Conservation (phyloP, 495 filamentous ascomycete genomes). For the Xylaria palmicola region DNA sequence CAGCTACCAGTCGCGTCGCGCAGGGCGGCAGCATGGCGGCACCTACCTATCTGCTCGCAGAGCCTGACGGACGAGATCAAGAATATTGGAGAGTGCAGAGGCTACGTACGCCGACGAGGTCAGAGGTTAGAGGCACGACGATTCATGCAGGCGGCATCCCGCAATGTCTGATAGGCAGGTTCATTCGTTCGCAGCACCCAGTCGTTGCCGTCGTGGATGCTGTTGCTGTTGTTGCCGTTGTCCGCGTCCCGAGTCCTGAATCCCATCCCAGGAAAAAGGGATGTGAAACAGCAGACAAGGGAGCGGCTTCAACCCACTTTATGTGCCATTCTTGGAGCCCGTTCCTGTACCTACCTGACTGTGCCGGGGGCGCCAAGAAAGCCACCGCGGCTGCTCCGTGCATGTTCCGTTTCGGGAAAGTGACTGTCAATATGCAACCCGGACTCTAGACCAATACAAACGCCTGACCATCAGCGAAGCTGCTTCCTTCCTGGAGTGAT, state of each 20-base stretch:
- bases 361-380: not conserved
- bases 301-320: not conserved
- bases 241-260: too few relatives aligned
- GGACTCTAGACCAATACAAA: too few relatives aligned
- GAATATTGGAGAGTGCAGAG: not conserved
- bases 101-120: constrained; percentile 2
- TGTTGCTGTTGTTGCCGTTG: too few relatives aligned
- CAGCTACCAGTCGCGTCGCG: constrained; percentile 1
- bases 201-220: too few relatives aligned
- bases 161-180: not conserved
- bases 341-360: not conserved
- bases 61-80: not conserved
- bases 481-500: too few relatives aligned
- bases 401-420: constrained; percentile 3
- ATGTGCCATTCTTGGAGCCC: not conserved
- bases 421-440: not conserved
- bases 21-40: constrained; percentile 5
- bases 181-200: not conserved
- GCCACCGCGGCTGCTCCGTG: not conserved
- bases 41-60: not conserved
- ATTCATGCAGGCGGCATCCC: not conserved
- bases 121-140: not conserved
- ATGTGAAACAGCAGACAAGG: not conserved
- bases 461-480: not conserved
- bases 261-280: not conserved